Base-by-base conservation (phyloP, 805 yeast species). In the Grigorovia jiainica region DNA sequence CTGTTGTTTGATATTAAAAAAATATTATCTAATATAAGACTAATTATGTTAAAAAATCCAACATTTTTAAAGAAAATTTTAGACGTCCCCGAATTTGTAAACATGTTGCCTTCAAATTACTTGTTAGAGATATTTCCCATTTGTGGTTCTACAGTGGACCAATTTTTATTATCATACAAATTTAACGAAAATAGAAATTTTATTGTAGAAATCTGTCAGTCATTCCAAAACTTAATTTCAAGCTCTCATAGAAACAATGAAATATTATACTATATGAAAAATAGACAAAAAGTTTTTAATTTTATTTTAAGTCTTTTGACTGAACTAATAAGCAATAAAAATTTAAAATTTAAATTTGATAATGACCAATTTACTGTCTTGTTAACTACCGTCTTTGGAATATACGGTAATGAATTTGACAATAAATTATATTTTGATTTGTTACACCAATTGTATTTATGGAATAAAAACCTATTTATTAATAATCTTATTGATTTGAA, bases 101-200 rank as follows among this genome's bases (percentile, higher is more conserved):
- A 49, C 10, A 38, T 55, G 7, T 30, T 64, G 9, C 64, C 65
- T 2, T 29, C 57, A 4, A 42, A 44, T 2, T 45, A 54, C 19
- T 41, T 58, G 1, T 43, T 67, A 29, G 65, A 65, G 43, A 46
- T 59, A 7, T 54, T 57, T 21, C 59, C 69, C 0, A 54, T 65
- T 2, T 61, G 59, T 40, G 43, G 44, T 20, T 30, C 54, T 6
- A 54, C 49, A 10, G 17, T 52, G 4, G 45, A 41, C 3, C 43
- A 50, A 8, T 24, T 64, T 4, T 17, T 50, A 1, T 29, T 40
- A 1, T 50, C 44, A 18, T 47, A 49, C 27, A 45, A 48, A 2
- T 40, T 49, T 40, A 54, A 52, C 24, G 50, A 48, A 39, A 30
- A 47, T 6, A 41, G 47, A 3, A 38, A 31, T 5, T 24, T 38